Conservation (phyloP, 345 rosid species). For the Durio zibethinus region DNA sequence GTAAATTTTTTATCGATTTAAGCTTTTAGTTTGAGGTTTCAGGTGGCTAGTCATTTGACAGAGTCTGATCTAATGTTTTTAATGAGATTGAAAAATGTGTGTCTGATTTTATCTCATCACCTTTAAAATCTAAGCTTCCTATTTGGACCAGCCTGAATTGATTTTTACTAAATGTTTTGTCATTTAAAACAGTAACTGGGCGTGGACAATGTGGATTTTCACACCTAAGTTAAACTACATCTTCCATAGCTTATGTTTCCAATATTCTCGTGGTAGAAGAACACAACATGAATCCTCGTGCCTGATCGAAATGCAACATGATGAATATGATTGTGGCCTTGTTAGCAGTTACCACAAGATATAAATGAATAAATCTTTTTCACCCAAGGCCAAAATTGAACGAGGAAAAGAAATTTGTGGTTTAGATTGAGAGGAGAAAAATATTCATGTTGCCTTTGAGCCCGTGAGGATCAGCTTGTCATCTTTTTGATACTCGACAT, state of each 20-base stretch:
- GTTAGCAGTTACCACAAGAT: neutral
- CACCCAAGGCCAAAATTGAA: neutral
- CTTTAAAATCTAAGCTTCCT: neutral
- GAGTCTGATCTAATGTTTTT: neutral
- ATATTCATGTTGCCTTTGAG: neutral
- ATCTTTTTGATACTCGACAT: neutral
- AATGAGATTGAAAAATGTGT: neutral
- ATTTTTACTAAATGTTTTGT: neutral
- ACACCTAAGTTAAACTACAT: neutral
- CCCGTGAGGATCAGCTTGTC: constrained; percentile 4
- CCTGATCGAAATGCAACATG: no score
- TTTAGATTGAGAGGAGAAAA: neutral
- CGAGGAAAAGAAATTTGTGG: constrained; percentile 11
- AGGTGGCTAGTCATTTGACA: neutral
- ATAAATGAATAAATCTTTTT: neutral
- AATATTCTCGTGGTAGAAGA: neutral
- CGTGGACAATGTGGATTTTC: neutral
- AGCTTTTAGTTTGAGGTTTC: neutral
- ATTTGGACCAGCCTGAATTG: neutral
- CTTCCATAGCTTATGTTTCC: neutral
- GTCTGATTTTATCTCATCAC: neutral
- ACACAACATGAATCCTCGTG: neutral
- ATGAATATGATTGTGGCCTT: no score
- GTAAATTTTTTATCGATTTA: neutral
- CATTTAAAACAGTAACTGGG: neutral